phyloP scores from a whole-genome alignment of 1,284 basidiomycete species.

The Inonotus obliquus region DNA sequence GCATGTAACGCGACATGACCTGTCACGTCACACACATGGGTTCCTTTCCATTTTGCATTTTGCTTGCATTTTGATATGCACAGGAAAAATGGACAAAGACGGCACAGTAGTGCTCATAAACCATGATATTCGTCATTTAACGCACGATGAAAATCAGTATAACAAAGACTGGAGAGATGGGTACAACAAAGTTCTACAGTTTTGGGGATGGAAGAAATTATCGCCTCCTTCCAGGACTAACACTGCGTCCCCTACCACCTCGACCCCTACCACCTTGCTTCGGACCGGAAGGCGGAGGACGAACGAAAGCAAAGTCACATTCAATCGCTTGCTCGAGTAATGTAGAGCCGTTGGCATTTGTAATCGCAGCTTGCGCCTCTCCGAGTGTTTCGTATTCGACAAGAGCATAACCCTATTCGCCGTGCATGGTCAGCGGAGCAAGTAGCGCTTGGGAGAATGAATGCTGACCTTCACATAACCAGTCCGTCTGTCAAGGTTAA shows the following conservation, averaged over 20 bases:
- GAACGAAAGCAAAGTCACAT: slow-evolving; percentile 95
- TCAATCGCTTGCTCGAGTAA: slow-evolving; percentile 86
- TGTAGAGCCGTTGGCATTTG: slow-evolving; percentile 76
- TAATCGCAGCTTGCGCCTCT: slow-evolving; percentile 90
- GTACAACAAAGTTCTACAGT: slow-evolving; percentile 4
- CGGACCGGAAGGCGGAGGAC: slow-evolving; percentile 78
- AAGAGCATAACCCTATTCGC: slow-evolving; percentile 94
- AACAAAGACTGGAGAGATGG: background rate
- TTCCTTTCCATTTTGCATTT: no score
- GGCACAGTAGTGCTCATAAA: background rate
- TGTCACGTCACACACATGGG: no score
- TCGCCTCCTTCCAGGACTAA: slow-evolving; percentile 58
- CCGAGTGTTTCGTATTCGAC: slow-evolving; percentile 94
- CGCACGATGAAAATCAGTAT: background rate
- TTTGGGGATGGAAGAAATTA: slow-evolving; percentile 8
- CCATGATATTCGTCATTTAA: background rate
- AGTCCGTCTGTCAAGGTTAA: slow-evolving; percentile 95
- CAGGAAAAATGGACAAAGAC: no score
- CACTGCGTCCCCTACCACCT: slow-evolving; percentile 61
- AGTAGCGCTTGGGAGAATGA: background rate
- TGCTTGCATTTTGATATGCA: no score
- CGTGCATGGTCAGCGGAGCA: no score
- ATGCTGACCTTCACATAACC: slow-evolving; percentile 93
- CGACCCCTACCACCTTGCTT: slow-evolving; percentile 64
- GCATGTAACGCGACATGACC: background rate